Evolutionary conservation across 345 rosid genomes (phyloP), one percentile per base, ranked within the genome.

Genomic region (Rhodamnia rubescens): DNA sequence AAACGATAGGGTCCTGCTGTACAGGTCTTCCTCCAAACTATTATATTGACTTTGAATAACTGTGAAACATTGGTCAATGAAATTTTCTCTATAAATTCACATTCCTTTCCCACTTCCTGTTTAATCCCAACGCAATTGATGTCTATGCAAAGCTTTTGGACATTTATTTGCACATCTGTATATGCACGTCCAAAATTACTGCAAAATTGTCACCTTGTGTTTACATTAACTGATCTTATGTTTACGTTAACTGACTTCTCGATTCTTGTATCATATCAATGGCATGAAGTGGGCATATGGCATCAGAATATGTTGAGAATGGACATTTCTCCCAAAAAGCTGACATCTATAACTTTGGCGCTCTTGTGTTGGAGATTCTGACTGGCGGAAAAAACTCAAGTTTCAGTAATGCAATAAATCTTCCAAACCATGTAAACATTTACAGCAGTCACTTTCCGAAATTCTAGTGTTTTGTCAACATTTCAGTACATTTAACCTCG

Each of bases 231-330:
- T 52, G 53, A 29, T 47, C 20, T 47, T 47, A 47, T 47, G 50
- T 47, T 47, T 47, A 47, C 50, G 50, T 47, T 7, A 53, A 53
- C 44, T 15, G 12, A 50, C 2, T 26, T 8, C 40, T 40, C 4
- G 13, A 14, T 61, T 53, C 47, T 57, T 86, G 12, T 53, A 54
- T 51, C 56, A 58, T 58, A 54, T 51, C 56, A 58, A 11, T 82
- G 84, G 55, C 50, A 53, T 86, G 88, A 75, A 92, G 92, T 55
- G 93, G 95, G 1, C 91, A 90, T 74, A 93, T 92, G 92, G 93
- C 92, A 82, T 92, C 88, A 3, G 92, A 92, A 86, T 92, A 91
- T 80, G 84, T 78, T n/a, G 87, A 44, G 81, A 85, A 83, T 3
- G 90, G 90, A 29, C 83, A 82, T 18, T 81, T 93, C 83, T 93